phyloP scores from a whole-genome alignment of 768 basidiomycete species.

The Arthromyces matolae region DNA sequence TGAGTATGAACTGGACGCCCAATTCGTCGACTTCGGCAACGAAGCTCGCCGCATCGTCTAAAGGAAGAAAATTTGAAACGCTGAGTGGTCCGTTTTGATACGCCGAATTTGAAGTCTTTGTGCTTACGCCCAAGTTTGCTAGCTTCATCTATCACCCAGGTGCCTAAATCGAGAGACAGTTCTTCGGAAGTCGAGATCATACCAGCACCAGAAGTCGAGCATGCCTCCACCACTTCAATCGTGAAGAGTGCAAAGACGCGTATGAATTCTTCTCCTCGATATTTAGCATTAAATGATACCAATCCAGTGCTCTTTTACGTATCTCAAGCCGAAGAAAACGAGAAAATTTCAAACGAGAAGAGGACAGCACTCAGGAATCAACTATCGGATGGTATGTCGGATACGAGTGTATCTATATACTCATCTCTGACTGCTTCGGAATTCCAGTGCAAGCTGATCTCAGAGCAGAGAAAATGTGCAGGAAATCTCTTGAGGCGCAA shows the following conservation, averaged over 20 bases:
- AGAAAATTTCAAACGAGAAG: neutral
- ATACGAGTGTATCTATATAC: neutral
- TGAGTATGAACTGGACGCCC: too few relatives aligned
- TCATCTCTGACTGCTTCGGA: neutral
- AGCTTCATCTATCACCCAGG: too few relatives aligned
- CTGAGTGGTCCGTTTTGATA: too few relatives aligned
- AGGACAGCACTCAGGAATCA: neutral
- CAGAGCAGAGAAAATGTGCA: neutral
- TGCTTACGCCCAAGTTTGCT: too few relatives aligned
- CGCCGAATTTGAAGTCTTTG: too few relatives aligned
- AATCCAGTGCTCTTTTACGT: neutral
- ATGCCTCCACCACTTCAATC: neutral
- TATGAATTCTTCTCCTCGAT: neutral
- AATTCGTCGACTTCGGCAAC: too few relatives aligned
- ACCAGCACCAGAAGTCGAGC: neutral
- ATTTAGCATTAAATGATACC: neutral
- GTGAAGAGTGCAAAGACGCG: neutral
- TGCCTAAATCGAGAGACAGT: too few relatives aligned
- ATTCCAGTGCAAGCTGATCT: neutral
- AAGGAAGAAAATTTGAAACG: too few relatives aligned
- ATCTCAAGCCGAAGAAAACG: neutral
- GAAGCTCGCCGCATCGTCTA: too few relatives aligned
- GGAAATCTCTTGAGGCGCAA: neutral
- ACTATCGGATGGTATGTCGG: neutral
- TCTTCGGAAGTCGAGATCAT: neutral